phyloP scores from a whole-genome alignment of 306 rosid genomes.

The Casuarina cunninghamiana region DNA sequence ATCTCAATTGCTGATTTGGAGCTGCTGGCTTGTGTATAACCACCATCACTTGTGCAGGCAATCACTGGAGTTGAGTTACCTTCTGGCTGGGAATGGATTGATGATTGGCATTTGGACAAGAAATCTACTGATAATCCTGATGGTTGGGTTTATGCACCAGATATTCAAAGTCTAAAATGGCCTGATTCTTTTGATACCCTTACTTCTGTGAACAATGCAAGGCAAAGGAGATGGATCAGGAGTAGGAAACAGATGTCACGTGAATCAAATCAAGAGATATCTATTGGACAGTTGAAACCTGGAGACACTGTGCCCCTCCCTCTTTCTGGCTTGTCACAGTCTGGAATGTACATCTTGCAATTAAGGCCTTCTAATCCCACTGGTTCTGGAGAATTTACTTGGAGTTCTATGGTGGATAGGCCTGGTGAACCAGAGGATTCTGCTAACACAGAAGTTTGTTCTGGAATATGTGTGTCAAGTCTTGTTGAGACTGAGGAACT shows the following conservation, averaged over 20 bases:
- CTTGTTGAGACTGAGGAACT: slow-evolving; percentile 82
- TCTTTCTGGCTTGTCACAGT: slow-evolving; percentile 64
- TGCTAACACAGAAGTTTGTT: slow-evolving; percentile 30
- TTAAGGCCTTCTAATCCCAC: slow-evolving; percentile 61
- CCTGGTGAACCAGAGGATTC: slow-evolving; percentile 47
- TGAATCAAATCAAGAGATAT: slow-evolving; percentile 48
- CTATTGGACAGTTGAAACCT: slow-evolving; percentile 75
- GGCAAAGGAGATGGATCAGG: slow-evolving; percentile 88
- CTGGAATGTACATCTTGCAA: slow-evolving; percentile 59
- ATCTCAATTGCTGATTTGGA: slow-evolving; percentile 21
- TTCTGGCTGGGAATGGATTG: slow-evolving; percentile 83
- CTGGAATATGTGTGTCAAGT: slow-evolving; percentile 67
- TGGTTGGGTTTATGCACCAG: slow-evolving; percentile 83
- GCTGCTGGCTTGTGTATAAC: slow-evolving; percentile 12
- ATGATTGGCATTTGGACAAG: slow-evolving; percentile 87
- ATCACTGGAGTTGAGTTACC: slow-evolving; percentile 54
- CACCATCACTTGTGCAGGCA: slow-evolving; percentile 41
- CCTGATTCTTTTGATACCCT: slow-evolving; percentile 57
- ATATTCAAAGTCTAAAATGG: slow-evolving; percentile 73
- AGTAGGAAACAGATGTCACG: slow-evolving; percentile 53
- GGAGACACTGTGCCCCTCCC: slow-evolving; percentile 81
- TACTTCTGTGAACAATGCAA: slow-evolving; percentile 48
- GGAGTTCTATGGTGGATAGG: slow-evolving; percentile 74
- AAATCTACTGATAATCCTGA: slow-evolving; percentile 54
- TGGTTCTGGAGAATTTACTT: slow-evolving; percentile 60